phyloP scores from a whole-genome alignment of 306 rosid genomes.

The Quercus bicolor region DNA sequence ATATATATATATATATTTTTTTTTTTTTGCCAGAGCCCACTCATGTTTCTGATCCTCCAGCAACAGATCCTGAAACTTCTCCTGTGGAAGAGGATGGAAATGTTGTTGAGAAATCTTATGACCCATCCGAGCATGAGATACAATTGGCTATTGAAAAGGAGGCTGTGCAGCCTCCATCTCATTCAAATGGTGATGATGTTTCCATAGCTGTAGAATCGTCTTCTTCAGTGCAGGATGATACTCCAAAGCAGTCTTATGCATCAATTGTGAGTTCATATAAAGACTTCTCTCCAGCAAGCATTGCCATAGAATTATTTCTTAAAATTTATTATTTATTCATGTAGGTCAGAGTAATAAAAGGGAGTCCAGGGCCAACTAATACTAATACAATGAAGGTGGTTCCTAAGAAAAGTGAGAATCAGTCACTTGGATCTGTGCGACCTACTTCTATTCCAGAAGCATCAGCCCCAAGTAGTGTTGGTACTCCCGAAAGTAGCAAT shows the following conservation, averaged over 20 bases:
- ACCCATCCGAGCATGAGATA: constrained; percentile 37
- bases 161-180: constrained; percentile 34
- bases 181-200: constrained; percentile 48
- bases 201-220: constrained; percentile 35
- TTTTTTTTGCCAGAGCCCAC: constrained; percentile 32
- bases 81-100: constrained; percentile 23
- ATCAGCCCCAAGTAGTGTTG: constrained; percentile 29
- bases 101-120: constrained; percentile 39
- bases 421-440: constrained; percentile 26
- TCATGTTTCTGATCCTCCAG: constrained; percentile 46
- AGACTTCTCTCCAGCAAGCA: constrained; percentile 15
- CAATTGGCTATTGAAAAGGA: constrained; percentile 36
- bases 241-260: constrained; percentile 74
- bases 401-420: constrained; percentile 38
- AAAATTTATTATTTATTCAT: constrained; percentile 29
- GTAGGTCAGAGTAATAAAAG: constrained; percentile 64
- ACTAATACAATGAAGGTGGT: constrained; percentile 37
- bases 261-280: constrained; percentile 54
- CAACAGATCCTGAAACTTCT: constrained; percentile 39
- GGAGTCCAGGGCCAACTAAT: constrained; percentile 42
- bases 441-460: constrained; percentile 45
- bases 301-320: constrained; percentile 14
- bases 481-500: constrained; percentile 38
- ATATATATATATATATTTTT: neutral
- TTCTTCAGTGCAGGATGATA: constrained; percentile 41